Base-by-base conservation (phyloP, 2,329 filamentous ascomycete genomes). In the Aspergillus eucalypticola region DNA sequence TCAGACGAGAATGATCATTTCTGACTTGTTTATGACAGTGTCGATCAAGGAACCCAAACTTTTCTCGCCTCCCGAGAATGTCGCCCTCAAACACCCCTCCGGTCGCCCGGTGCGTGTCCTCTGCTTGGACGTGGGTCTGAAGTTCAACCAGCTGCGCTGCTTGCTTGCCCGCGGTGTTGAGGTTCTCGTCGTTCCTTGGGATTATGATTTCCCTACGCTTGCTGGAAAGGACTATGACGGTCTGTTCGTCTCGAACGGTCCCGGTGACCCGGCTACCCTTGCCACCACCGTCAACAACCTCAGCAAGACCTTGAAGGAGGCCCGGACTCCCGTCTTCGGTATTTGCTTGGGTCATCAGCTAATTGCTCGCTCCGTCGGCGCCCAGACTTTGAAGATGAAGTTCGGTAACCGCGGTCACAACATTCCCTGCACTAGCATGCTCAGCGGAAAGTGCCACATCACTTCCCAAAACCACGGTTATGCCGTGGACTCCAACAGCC, bases 391-490 rank as follows among this genome's bases (percentile, higher is more conserved):
- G 71, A 99, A 99, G 84, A 96, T 99, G 92, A 98, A 98, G 84
- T 99, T 97, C 72, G 95, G 95, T 81, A 99, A 99, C 82, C 91
- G 95, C 72, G 95, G 94, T 46, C 92, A 96, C 83, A 99, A 99
- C 81, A 98, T 99, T 72, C 95, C 95, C 48, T 97, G 93, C 83
- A 98, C 94, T 10, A 97, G 90, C 80, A 86, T 96, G 85, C 83
- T 98, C 67, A 96, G 94, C 48, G 95, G 95, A 69, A 92, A 92
- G 80, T 99, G 95, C 77, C 94, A 99, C 80, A 99, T 99, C 75
- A 99, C 95, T 42, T 98, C 95, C 8, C 95, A 99, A 79, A 99
- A 99, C 78, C 95, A 99, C 77, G 95, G 95, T 76, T 99, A 89
- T 72, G 95, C 93, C 8, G 95, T 99, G 44, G 92, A 98, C 75